phyloP scores from a whole-genome alignment of 1,139 yeast genomes.

The Blastobotrys apis region DNA sequence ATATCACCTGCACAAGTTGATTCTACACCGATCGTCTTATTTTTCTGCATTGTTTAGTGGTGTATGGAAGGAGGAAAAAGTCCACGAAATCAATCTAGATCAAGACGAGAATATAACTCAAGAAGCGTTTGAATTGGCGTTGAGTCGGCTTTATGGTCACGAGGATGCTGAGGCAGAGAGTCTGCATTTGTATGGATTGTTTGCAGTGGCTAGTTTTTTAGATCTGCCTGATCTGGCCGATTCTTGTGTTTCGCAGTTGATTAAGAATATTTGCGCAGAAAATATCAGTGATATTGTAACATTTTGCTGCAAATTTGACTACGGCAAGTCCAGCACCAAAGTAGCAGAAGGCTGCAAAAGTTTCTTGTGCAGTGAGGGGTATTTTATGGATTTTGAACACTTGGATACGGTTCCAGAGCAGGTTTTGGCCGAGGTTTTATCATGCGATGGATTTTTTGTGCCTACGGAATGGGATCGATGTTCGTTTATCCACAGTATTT shows the following conservation, averaged over 20 bases:
- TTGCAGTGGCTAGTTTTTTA: conserved; percentile 48
- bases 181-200: conserved; percentile 38
- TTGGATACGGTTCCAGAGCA: conserved; percentile 47
- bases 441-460: conserved; percentile 48
- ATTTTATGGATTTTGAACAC: conserved; percentile 40
- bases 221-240: conserved; percentile 45
- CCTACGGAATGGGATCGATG: conserved; percentile 53
- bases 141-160: conserved; percentile 45
- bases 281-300: conserved; percentile 38
- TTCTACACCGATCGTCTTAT: conserved; percentile 46
- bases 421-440: conserved; percentile 43
- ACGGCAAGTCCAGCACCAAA: conserved; percentile 44
- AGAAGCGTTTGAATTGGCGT: conserved; percentile 44
- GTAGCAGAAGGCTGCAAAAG: conserved; percentile 46
- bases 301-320: conserved; percentile 43
- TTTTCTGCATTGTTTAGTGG: conserved; percentile 44
- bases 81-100: conserved; percentile 38
- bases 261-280: conserved; percentile 35
- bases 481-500: conserved; percentile 37
- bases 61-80: conserved; percentile 38
- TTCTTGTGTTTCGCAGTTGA: conserved; percentile 40
- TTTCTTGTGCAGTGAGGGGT: conserved; percentile 44
- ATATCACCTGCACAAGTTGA: conserved; percentile 43
- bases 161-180: conserved; percentile 34
- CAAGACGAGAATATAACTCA: conserved; percentile 40